A percentile compares a stretch with the other conserved stretches of the same genome.
Conservation (phyloP, 2,329 filamentous ascomycete species). For the Fusarium subtropicale region DNA sequence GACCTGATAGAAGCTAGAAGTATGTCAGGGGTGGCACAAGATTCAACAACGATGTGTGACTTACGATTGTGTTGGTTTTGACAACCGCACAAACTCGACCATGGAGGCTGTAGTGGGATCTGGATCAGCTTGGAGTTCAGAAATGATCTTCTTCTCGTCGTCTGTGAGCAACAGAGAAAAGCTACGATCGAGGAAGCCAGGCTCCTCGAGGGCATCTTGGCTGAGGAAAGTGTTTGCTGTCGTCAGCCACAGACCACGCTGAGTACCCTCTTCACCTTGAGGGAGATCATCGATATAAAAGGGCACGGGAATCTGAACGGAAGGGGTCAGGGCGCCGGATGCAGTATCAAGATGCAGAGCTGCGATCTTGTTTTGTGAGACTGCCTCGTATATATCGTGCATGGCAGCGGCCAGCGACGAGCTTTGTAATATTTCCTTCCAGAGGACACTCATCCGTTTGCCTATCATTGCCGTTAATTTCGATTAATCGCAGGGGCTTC, state of each 20-base stretch:
- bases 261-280: constrained; percentile 73
- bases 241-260: constrained; percentile 85
- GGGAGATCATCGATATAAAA: constrained; percentile 80
- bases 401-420: constrained; percentile 87
- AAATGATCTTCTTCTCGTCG: constrained; percentile 78
- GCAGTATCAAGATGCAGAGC: constrained; percentile 79
- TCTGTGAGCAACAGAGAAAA: constrained; percentile 88
- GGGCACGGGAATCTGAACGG: constrained; percentile 72
- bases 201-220: constrained; percentile 75
- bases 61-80: constrained; percentile 73
- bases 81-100: constrained; percentile 83
- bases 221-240: constrained; percentile 82
- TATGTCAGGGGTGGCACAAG: neutral
- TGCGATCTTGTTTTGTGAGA: constrained; percentile 87
- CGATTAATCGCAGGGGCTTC: neutral
- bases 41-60: constrained; percentile 40
- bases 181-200: constrained; percentile 81
- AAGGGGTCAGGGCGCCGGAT: constrained; percentile 69
- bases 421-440: constrained; percentile 75
- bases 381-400: constrained; percentile 82
- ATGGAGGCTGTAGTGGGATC: constrained; percentile 82
- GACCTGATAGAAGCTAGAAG: constrained; percentile 72
- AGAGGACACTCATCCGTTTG: constrained; percentile 73
- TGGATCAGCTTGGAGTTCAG: constrained; percentile 80
- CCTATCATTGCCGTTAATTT: constrained; percentile 50